phyloP scores from a whole-genome alignment of 495 filamentous ascomycete genomes.

The Podospora pseudopauciseta region DNA sequence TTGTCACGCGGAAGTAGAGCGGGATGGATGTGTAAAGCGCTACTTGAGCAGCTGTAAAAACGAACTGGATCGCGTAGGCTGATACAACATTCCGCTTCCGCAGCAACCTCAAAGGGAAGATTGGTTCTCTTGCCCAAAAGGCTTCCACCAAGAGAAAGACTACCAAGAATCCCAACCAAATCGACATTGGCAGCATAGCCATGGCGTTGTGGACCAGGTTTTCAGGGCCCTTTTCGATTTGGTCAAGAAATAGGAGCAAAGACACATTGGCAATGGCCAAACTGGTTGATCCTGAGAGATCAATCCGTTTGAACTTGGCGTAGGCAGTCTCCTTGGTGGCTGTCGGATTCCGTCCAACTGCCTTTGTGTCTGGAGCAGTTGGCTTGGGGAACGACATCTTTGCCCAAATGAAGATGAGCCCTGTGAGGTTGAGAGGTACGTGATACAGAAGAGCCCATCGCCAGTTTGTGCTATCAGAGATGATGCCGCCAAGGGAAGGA shows the following conservation, averaged over 20 bases:
- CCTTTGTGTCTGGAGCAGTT: background rate
- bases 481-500: conserved; percentile 18
- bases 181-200: conserved; percentile 6
- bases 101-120: conserved; percentile 9
- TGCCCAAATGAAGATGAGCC: conserved; percentile 18
- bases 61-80: conserved; percentile 16
- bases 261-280: conserved; percentile 18
- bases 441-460: conserved; percentile 19
- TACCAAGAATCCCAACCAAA: conserved; percentile 12
- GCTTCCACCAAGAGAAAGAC: conserved; percentile 12
- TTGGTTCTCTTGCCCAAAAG: conserved; percentile 16
- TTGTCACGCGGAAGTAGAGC: conserved; percentile 15
- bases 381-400: conserved; percentile 18
- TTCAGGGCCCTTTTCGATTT: conserved; percentile 1
- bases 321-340: background rate
- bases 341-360: background rate
- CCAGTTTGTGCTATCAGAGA: conserved; percentile 15
- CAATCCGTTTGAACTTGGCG: conserved; percentile 19
- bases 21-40: conserved; percentile 15
- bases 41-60: conserved; percentile 19
- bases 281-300: conserved; percentile 17
- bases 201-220: background rate
- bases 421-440: conserved; percentile 14
- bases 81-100: conserved; percentile 9
- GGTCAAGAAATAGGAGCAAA: conserved; percentile 15